Conservation (phyloP, 2,329 filamentous ascomycete species). For the Diplodia sapinea region DNA sequence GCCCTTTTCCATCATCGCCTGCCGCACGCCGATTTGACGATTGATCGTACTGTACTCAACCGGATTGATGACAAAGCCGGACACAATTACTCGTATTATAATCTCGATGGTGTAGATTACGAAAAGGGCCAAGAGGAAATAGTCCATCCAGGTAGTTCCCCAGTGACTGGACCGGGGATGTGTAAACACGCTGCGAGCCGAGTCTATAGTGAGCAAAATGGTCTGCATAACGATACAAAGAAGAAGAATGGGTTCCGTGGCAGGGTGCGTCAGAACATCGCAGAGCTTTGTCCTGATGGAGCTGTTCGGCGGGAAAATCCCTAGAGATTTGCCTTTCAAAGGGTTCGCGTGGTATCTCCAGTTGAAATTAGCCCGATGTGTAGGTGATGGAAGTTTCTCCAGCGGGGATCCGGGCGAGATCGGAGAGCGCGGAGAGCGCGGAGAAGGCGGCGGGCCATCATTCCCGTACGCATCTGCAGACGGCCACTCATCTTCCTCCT, state of each 20-base stretch:
- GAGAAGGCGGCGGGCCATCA: conserved; percentile 48
- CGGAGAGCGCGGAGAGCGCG: conserved; percentile 19
- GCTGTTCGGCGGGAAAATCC: conserved; percentile 82
- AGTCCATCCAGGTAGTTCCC: conserved; percentile 74
- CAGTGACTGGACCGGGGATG: conserved; percentile 66
- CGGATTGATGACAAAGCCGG: conserved; percentile 89
- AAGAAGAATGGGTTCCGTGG: conserved; percentile 85
- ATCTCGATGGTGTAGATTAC: conserved; percentile 88
- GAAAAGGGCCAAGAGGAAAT: conserved; percentile 81
- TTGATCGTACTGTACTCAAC: conserved; percentile 91
- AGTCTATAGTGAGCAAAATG: conserved; percentile 84
- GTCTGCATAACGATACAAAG: conserved; percentile 87
- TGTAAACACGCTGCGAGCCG: conserved; percentile 72
- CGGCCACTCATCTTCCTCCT: conserved; percentile 18
- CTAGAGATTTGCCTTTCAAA: conserved; percentile 82
- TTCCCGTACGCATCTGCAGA: background rate
- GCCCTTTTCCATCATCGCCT: conserved; percentile 77
- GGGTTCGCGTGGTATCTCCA: conserved; percentile 67
- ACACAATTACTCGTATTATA: conserved; percentile 83
- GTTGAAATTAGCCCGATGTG: conserved; percentile 38
- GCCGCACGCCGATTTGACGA: conserved; percentile 73
- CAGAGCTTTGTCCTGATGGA: conserved; percentile 75
- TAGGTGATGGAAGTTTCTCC: conserved; percentile 49
- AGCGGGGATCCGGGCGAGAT: conserved; percentile 41
- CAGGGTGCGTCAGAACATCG: conserved; percentile 82